Base-by-base conservation (phyloP, 1,139 yeast genomes). In the Kodamaea fungicola region DNA sequence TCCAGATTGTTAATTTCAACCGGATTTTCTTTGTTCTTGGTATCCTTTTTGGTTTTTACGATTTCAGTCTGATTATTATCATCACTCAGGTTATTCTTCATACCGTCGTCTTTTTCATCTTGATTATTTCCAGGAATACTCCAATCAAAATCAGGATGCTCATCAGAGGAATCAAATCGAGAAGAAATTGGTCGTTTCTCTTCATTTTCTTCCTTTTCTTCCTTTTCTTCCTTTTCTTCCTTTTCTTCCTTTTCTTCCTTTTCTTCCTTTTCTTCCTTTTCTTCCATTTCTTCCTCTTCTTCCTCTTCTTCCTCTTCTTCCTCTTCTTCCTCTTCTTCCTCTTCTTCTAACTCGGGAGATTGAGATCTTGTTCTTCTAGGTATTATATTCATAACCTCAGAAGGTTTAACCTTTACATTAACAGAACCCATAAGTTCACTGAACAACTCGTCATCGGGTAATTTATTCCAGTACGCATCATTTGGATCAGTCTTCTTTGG, bases 401-500 rank as follows among this genome's bases (percentile, higher is more conserved):
- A 6, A 7, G 30, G 30, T 28, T 13, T 28, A 12, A 16, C 21
- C 7, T 26, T 28, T 21, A 9, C 31, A 10, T 26, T 34, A 27
- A 36, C 33, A 7, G 44, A 46, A 10, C 49, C 53, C 44, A 55
- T 49, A 23, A 57, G 49, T 37, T 58, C 61, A 32, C 52, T 47
- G 33, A 47, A 43, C 25, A 57, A 44, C 22, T 50, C 54, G n/a
- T 49, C 52, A 35, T 55, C 62, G 0, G 61, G 62, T 8, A 50
- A 28, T 33, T 55, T 54, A 30, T 55, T 42, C 60, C 58, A 56
- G 35, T 55, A 55, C 8, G 51, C 58, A 33, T 53, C 54, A 37
- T 56, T 56, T 24, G 53, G 52, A 34, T 56, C 61, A 8, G 37
- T 33, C 19, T 33, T 28, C 26, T 19, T 25, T 23, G 38, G 12